Base-by-base conservation (phyloP, 1,284 basidiomycete species). In the Caloboletus inedulis region DNA sequence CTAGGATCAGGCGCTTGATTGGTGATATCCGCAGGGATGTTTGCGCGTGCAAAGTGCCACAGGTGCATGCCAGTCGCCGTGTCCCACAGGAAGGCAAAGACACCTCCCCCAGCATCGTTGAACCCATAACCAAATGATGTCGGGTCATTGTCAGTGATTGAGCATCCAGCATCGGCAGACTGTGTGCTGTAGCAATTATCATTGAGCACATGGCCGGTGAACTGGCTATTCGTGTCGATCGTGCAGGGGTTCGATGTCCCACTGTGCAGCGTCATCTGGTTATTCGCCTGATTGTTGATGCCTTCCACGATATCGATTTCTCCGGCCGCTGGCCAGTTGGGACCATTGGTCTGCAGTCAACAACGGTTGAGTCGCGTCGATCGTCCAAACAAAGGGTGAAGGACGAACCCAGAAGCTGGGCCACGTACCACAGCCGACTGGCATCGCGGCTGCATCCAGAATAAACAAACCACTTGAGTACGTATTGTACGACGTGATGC, bases 341-440 rank as follows among this genome's bases (percentile, higher is more conserved):
- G 76, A 13, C 84, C 84, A 30, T 77, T 72, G 14, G 74, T 75
- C 73, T 57, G 35, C 39, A n/a, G n/a, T 29, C 25, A 34, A 25
- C 14, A 18, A 7, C 8, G 36, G 16, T 44, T 50, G 13, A 50
- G 43, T 14, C 5, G 18, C 5, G 12, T 12, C 3, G 4, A 25
- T 10, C 13, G 13, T 18, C 7, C 10, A 35, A 21, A 41, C 21
- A 7, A 40, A 61, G 16, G 14, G 4, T 7, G 19, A 34, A 25
- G 2, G 34, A 72, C 79, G 70, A 78, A 90, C 18, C 91, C 89
- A 43, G 9, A 65, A 62, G 36, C 52, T 54, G 12, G 89, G 90
- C 90, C 90, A 94, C 27, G 84, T 78, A 39, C 80, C 80, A 69
- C 88, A 91, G 0, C 91, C 91, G 59, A 81, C 79, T 4, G 91